Percentiles rank a stretch among this genome's conserved stretches.
Evolutionary conservation across 192 early-diverging fungal species (phyloP).

Genomic region (Physocladia obscura): DNA sequence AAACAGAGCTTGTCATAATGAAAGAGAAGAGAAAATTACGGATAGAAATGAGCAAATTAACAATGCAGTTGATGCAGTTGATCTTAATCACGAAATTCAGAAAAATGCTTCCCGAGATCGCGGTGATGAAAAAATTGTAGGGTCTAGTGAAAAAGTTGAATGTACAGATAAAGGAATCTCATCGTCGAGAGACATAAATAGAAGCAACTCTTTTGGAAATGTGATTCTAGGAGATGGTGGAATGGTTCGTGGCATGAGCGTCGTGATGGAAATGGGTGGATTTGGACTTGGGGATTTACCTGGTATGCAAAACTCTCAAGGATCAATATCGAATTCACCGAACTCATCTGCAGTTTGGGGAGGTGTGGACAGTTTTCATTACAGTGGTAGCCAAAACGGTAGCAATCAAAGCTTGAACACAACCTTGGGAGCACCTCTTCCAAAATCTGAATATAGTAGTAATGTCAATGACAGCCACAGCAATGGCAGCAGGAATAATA

Average conservation of each 20-base stretch:
- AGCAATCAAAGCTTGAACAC: not conserved
- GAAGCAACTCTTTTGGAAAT: constrained; percentile 8
- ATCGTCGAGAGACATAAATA: not conserved
- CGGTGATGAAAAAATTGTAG: not conserved
- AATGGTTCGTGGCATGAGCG: constrained; percentile 12
- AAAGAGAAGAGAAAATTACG: no score
- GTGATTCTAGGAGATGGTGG: constrained; percentile 14
- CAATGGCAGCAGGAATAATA: no score
- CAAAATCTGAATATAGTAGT: no score
- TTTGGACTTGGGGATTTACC: constrained; percentile 4
- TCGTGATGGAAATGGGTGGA: constrained; percentile 19
- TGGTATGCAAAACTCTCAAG: not conserved
- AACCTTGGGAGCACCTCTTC: not conserved
- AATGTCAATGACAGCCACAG: no score
- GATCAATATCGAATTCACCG: not conserved
- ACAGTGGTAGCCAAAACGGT: not conserved
- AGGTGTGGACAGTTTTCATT: constrained; percentile 5
- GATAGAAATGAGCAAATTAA: no score
- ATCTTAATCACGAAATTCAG: no score
- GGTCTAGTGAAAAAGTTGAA: not conserved
- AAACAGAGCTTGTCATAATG: no score
- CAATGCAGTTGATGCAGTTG: no score
- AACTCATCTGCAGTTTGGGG: constrained; percentile 8
- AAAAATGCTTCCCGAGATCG: not conserved
- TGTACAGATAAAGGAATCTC: not conserved